Conservation (phyloP, 495 filamentous ascomycete species). For the Aspergillus avenaceus region DNA sequence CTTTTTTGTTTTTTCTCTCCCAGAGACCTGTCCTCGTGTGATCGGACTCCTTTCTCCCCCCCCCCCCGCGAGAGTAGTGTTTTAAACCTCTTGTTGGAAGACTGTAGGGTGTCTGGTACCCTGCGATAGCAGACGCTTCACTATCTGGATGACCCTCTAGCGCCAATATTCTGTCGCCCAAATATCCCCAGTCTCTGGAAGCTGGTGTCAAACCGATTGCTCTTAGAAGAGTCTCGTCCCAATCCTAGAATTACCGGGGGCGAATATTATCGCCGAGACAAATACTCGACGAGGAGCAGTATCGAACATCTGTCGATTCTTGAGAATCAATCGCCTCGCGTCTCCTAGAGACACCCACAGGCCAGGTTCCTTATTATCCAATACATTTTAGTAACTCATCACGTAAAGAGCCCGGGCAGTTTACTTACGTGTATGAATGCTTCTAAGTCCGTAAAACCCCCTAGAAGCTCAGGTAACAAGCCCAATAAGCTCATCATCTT, state of each 20-base stretch:
- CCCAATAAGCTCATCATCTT: not conserved
- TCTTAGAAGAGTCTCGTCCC: conserved; percentile 6
- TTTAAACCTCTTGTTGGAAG: too few species aligned
- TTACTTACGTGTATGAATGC: conserved; percentile 1
- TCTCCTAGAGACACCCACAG: conserved; percentile 22
- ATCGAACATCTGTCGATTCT: conserved; percentile 25
- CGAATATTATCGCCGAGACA: conserved; percentile 25
- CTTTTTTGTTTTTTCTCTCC: conserved; percentile 2
- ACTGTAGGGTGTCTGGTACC: too few species aligned
- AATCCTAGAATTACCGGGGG: conserved; percentile 24
- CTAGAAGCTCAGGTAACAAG: not conserved
- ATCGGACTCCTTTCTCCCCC: too few species aligned
- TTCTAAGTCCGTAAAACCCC: not conserved
- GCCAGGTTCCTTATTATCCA: conserved; percentile 14
- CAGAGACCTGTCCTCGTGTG: too few species aligned
- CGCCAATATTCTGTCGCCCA: conserved; percentile 12
- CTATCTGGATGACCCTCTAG: conserved; percentile 14
- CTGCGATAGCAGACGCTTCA: too few species aligned
- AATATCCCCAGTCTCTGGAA: conserved; percentile 7
- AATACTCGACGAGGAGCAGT: conserved; percentile 7
- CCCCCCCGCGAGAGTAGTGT: too few species aligned
- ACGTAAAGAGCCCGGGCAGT: conserved; percentile 23
- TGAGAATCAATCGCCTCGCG: conserved; percentile 27
- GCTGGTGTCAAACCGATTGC: conserved; percentile 2
- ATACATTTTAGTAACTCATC: conserved; percentile 5